phyloP scores from a whole-genome alignment of 2,329 filamentous ascomycete genomes.

The Paraphoma chrysanthemicola region DNA sequence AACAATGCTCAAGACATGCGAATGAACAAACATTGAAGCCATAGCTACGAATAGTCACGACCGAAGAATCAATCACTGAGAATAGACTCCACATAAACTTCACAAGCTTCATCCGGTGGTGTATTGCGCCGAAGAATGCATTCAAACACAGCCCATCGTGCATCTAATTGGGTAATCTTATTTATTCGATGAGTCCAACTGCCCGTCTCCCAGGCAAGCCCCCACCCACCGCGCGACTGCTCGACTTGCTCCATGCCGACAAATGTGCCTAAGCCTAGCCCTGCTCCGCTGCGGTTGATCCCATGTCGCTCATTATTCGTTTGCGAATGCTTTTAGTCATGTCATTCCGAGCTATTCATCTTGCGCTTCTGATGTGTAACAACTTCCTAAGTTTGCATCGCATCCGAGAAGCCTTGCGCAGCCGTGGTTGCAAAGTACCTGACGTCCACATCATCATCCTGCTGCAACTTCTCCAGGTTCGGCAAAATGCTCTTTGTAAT shows the following conservation, averaged over 20 bases:
- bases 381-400: conserved; percentile 48
- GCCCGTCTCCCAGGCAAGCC: conserved; percentile 17
- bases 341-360: conserved; percentile 20
- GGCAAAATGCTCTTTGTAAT: conserved; percentile 88
- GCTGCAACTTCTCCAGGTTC: conserved; percentile 91
- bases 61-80: background rate
- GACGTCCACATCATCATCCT: conserved; percentile 97
- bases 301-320: conserved; percentile 38
- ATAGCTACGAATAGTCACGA: too few species aligned
- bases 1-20: background rate
- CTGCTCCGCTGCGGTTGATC: conserved; percentile 15
- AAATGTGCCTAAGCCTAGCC: conserved; percentile 13
- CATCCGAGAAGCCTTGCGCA: conserved; percentile 60
- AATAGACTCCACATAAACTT: background rate
- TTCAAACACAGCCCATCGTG: conserved; percentile 24
- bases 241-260: conserved; percentile 17
- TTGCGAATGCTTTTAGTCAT: conserved; percentile 39
- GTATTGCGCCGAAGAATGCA: conserved; percentile 18
- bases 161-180: conserved; percentile 41
- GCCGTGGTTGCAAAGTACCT: conserved; percentile 96
- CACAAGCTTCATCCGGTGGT: background rate
- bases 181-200: conserved; percentile 31
- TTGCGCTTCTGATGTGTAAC: conserved; percentile 11
- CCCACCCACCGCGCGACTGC: conserved; percentile 24
- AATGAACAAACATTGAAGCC: too few species aligned